Conservation (phyloP, 2,329 filamentous ascomycete genomes). For the Talaromyces funiculosus region DNA sequence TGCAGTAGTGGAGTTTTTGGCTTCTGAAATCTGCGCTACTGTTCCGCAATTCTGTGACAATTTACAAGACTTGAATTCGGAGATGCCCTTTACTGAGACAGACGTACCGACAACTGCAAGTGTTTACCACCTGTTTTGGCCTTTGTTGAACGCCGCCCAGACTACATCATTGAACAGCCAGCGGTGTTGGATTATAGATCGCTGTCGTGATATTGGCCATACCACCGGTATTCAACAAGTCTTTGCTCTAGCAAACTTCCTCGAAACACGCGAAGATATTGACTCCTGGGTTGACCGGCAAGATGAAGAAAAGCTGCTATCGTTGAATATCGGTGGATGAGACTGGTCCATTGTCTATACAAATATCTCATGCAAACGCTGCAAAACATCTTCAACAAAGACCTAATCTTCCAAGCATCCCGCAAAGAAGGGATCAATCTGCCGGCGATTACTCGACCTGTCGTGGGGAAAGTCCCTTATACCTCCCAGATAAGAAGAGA, state of each 20-base stretch:
- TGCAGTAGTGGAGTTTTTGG: neutral
- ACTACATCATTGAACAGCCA: constrained; percentile 1
- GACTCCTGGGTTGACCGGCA: constrained; percentile 4
- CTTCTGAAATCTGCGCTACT: constrained; percentile 5
- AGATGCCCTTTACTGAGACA: neutral
- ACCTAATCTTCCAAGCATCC: neutral
- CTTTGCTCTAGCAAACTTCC: constrained; percentile 13
- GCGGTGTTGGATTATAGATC: constrained; percentile 15
- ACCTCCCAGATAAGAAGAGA: too few species aligned
- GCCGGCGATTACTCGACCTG: neutral
- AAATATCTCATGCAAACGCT: neutral
- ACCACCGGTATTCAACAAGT: constrained; percentile 14
- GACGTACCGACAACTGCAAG: constrained; percentile 13
- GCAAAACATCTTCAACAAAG: neutral
- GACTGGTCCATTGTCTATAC: neutral
- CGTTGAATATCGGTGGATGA: neutral
- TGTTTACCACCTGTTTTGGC: constrained; percentile 16
- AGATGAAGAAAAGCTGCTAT: neutral
- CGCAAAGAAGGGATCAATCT: neutral
- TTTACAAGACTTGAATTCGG: neutral
- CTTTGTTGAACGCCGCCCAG: constrained; percentile 11
- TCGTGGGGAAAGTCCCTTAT: too few species aligned
- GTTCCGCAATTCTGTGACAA: constrained; percentile 7
- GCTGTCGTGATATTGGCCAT: constrained; percentile 12
- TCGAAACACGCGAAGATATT: constrained; percentile 5